Evolutionary conservation across 163 green algal genomes (phyloP).

Genomic region (Coccomyxa subellipsoidea): DNA sequence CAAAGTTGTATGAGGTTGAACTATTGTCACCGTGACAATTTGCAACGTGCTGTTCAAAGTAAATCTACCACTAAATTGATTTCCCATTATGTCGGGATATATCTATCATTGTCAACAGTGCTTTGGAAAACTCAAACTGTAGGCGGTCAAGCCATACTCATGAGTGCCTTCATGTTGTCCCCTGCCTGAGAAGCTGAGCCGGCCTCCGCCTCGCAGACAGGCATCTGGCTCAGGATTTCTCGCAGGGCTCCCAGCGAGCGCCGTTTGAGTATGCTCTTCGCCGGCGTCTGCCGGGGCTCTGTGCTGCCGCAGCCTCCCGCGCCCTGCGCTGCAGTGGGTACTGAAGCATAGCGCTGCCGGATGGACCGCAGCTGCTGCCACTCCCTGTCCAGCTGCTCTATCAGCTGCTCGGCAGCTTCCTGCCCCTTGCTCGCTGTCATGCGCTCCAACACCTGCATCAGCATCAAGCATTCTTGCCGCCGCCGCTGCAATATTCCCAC

Average conservation of each 20-base stretch:
- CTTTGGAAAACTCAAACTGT: too few species aligned
- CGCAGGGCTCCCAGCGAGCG: not conserved
- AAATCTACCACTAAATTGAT: too few species aligned
- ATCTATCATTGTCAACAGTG: too few species aligned
- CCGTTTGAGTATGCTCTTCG: slow-evolving; percentile 9
- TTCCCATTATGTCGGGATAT: too few species aligned
- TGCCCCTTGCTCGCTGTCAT: not conserved
- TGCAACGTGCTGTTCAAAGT: too few species aligned
- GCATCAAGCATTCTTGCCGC: not conserved
- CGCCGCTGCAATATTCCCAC: not conserved
- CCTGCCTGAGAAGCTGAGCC: too few species aligned
- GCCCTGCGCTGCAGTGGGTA: not conserved
- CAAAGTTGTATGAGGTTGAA: too few species aligned
- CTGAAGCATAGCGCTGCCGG: slow-evolving; percentile 21
- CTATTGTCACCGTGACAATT: too few species aligned
- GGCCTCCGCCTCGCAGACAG: not conserved
- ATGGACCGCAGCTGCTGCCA: slow-evolving; percentile 37
- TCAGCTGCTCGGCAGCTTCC: slow-evolving; percentile 1
- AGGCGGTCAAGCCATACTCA: not conserved
- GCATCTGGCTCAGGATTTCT: not conserved
- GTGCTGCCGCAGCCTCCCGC: not conserved
- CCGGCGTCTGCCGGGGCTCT: not conserved
- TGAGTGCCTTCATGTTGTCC: not conserved
- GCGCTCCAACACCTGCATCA: not conserved
- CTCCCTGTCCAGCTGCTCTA: slow-evolving; percentile 27